These are phyloP conservation scores for Sphaerulina populicola DNA, from an alignment of 2,329 filamentous ascomycete species.

Conservation along the genomic window DNA sequence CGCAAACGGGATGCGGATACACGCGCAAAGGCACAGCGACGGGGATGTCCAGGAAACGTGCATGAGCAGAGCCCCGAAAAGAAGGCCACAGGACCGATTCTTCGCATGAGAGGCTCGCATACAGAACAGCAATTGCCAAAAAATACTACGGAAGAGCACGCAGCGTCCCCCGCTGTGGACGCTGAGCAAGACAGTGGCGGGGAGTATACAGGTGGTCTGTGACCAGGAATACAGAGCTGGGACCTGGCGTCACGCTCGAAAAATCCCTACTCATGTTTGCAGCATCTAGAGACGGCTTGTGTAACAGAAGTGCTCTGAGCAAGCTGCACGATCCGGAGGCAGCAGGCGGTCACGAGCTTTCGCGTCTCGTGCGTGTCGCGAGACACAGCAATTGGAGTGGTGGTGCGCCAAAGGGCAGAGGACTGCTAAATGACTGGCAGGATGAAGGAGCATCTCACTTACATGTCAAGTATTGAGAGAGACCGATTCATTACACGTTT, in stretches of 20 bases:
- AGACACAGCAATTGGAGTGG: too few relatives aligned
- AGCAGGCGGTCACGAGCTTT: not conserved
- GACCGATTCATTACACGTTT: too few relatives aligned
- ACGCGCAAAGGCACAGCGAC: not conserved
- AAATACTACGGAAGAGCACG: too few relatives aligned
- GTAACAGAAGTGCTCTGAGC: conserved; percentile 8
- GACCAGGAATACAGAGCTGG: not conserved
- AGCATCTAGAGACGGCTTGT: conserved; percentile 2
- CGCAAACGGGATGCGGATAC: not conserved
- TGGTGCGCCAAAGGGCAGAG: too few relatives aligned
- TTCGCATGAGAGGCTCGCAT: too few relatives aligned
- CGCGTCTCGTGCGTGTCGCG: not conserved
- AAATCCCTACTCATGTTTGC: conserved; percentile 1
- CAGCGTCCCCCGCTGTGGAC: too few relatives aligned
- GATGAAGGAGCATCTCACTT: too few relatives aligned
- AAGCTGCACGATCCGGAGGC: not conserved
- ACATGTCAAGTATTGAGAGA: too few relatives aligned
- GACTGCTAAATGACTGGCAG: too few relatives aligned
- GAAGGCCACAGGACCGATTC: too few relatives aligned
- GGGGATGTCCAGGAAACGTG: not conserved
- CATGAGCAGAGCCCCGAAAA: too few relatives aligned
- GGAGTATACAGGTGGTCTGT: not conserved
- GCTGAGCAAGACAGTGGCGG: not conserved
- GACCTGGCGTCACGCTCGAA: not conserved
- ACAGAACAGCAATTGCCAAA: too few relatives aligned